These are phyloP conservation scores for Alternaria conjuncta DNA, from an alignment of 2,329 filamentous ascomycete species.

Conservation along the genomic window DNA sequence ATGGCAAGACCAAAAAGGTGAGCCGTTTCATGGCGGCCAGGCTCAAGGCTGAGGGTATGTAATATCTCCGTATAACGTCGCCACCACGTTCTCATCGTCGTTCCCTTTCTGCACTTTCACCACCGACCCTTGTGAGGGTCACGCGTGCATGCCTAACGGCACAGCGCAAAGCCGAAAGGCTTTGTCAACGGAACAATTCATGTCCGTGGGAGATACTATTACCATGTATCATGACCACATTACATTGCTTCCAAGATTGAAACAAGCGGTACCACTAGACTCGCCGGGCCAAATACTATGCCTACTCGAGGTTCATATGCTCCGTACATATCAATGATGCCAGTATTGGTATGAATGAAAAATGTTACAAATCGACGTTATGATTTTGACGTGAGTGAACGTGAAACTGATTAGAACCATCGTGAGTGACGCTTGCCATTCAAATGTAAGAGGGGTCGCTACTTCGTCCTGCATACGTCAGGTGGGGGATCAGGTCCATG, in stretches of 20 bases:
- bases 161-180: neutral
- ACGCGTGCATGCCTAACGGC: neutral
- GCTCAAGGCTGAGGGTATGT: conserved; percentile 51
- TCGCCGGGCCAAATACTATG: conserved; percentile 34
- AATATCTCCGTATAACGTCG: conserved; percentile 7
- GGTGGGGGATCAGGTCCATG: neutral
- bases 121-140: neutral
- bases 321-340: conserved; percentile 27
- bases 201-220: conserved; percentile 47
- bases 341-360: neutral
- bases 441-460: neutral
- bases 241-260: conserved; percentile 47
- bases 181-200: conserved; percentile 38
- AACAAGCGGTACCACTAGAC: conserved; percentile 40
- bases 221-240: conserved; percentile 47
- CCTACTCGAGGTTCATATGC: conserved; percentile 38
- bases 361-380: neutral
- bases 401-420: neutral
- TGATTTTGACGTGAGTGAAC: neutral
- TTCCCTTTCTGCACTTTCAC: neutral
- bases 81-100: neutral
- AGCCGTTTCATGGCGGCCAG: conserved; percentile 78
- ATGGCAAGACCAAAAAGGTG: conserved; percentile 64
- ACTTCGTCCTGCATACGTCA: neutral
- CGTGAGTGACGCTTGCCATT: neutral